phyloP scores from a whole-genome alignment of 2,329 filamentous ascomycete species.

The Fusarium coicis region DNA sequence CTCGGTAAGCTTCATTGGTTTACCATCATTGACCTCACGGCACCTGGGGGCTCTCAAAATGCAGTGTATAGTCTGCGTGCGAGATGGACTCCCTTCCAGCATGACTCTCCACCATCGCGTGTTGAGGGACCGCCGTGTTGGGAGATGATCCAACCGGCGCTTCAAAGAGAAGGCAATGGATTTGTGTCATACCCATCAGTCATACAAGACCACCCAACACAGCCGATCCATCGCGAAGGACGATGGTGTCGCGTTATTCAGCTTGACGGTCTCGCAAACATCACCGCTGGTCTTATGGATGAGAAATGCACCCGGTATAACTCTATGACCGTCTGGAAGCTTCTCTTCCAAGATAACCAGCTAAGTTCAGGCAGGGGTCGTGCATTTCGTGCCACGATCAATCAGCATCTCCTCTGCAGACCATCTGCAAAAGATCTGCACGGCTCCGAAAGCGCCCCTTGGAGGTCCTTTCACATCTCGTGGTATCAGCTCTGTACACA shows the following conservation, averaged over 20 bases:
- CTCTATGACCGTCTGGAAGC: neutral
- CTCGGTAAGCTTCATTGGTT: neutral
- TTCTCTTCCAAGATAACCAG: neutral
- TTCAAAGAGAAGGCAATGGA: neutral
- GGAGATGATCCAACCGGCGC: neutral
- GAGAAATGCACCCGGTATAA: neutral
- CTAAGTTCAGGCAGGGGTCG: neutral
- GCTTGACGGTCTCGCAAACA: neutral
- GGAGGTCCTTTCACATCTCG: neutral
- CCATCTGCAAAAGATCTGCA: neutral
- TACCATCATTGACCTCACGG: neutral
- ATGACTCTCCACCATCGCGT: neutral
- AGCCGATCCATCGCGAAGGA: neutral
- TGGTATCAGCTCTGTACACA: neutral
- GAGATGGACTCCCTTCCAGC: too few species aligned
- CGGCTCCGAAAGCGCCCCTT: neutral
- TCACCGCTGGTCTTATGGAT: neutral
- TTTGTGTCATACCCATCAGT: neutral
- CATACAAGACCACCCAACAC: neutral
- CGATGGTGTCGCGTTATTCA: slow-evolving; percentile 1
- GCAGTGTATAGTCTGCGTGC: neutral
- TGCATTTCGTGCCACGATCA: neutral
- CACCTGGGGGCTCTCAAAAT: neutral
- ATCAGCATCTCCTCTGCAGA: neutral
- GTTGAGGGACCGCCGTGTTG: neutral